A percentile compares a stretch with the other conserved stretches of the same genome.
phyloP scores from a whole-genome alignment of 805 yeast species.

The Brettanomyces custersianus region DNA sequence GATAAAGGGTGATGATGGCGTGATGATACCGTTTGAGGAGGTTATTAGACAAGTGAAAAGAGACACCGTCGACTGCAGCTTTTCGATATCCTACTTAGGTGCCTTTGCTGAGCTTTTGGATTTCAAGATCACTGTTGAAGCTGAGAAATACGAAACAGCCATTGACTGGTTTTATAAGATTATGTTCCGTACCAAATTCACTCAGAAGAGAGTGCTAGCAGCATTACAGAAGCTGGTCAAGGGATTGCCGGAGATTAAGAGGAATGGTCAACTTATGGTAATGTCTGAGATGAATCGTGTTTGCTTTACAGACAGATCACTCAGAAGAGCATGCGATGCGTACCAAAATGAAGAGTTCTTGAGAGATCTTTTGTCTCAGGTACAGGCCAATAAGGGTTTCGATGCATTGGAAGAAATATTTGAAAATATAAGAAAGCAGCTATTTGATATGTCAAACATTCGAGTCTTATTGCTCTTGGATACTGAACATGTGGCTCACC shows the following conservation, averaged over 20 bases:
- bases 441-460: slow-evolving; percentile 51
- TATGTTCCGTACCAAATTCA: slow-evolving; percentile 60
- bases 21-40: slow-evolving; percentile 54
- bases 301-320: slow-evolving; percentile 46
- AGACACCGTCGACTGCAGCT: slow-evolving; percentile 56
- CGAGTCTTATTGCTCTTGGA: slow-evolving; percentile 70
- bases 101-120: slow-evolving; percentile 59
- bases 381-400: slow-evolving; percentile 46
- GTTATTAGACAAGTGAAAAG: slow-evolving; percentile 67
- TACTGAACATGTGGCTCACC: slow-evolving; percentile 37
- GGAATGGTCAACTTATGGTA: slow-evolving; percentile 58
- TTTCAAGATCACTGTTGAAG: slow-evolving; percentile 52
- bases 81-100: slow-evolving; percentile 49
- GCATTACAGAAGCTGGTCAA: slow-evolving; percentile 54
- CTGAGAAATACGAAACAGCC: slow-evolving; percentile 54
- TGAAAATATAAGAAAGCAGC: slow-evolving; percentile 38
- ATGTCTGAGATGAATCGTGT: slow-evolving; percentile 42
- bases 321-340: slow-evolving; percentile 57
- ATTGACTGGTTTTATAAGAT: slow-evolving; percentile 70
- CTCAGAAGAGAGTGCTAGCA: slow-evolving; percentile 59
- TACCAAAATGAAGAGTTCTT: slow-evolving; percentile 54
- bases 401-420: slow-evolving; percentile 38
- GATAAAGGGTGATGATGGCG: slow-evolving; percentile 52
- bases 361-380: slow-evolving; percentile 30
- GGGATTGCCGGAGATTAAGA: slow-evolving; percentile 50